Evolutionary conservation across 164 flowering plant species (phyloP), one percentile per base, ranked within the genome.

Genomic region (Annona cherimola): DNA sequence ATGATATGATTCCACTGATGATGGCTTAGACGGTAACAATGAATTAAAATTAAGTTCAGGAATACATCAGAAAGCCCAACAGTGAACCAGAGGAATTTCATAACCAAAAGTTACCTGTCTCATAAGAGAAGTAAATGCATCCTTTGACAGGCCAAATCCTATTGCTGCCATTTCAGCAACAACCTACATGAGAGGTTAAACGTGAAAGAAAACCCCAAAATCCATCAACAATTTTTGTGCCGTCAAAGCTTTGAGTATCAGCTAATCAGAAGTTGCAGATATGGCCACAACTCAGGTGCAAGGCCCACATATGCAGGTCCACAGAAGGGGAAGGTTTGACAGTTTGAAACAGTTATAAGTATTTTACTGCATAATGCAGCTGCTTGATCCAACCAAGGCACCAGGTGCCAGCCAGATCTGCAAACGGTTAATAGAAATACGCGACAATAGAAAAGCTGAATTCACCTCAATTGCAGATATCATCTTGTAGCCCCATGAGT

Each of bases 151-250:
- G 62, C 92, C 95, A 86, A 90, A 93, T 18, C 99, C 98, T 79
- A 93, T 85, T 66, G 97, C 99, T 16, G 98, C 93, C 98, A 95
- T 93, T 83, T 93, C 97, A 79, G 99, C 92, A 75, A 93, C 98
- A 84, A 74, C 92, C 99, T 94, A 79, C 76, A 12, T 20, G 76
- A 68, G 8, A 67, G 39, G 39, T 35, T 43, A 35, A 14, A 44
- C 20, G 2, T 42, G 57, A 50, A 50, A 50, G 57, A 12, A 64
- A 11, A 64, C 45, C 19, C 44, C 42, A 40, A 11, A 61, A 61
- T 26, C 19, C 41, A 26, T 26, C 67, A 40, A 40, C 67, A 64
- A 42, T 44, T 39, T 40, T 6, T 20, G 19, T 40, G 41, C 67
- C 45, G 35, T 26, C 35, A 26, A 26, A 26, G 35, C 35, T 26